Evolutionary conservation across 2,329 filamentous ascomycete genomes (phyloP).

Genomic region (Lasiodiplodia sp.): DNA sequence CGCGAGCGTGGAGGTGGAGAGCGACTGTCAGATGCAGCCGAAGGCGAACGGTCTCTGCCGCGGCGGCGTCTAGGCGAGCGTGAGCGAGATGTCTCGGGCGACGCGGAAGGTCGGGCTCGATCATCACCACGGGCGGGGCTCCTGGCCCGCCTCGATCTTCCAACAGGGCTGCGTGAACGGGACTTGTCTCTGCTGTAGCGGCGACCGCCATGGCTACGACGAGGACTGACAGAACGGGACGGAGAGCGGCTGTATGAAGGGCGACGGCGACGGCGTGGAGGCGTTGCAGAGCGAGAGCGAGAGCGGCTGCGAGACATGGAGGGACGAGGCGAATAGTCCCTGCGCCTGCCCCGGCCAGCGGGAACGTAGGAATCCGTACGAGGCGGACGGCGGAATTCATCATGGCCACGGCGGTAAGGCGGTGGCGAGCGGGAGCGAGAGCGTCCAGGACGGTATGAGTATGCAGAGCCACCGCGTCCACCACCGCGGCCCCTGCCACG

Average conservation of each 20-base stretch:
- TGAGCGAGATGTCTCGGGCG: slow-evolving; percentile 62
- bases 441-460: slow-evolving; percentile 56
- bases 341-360: slow-evolving; percentile 47
- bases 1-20: slow-evolving; percentile 41
- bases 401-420: slow-evolving; percentile 57
- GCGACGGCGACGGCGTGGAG: slow-evolving; percentile 42
- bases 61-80: slow-evolving; percentile 59
- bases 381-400: slow-evolving; percentile 52
- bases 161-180: slow-evolving; percentile 39
- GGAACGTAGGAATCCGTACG: slow-evolving; percentile 67
- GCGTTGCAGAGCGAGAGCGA: slow-evolving; percentile 48
- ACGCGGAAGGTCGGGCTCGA: slow-evolving; percentile 58
- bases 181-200: slow-evolving; percentile 38
- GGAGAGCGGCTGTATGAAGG: slow-evolving; percentile 28
- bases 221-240: slow-evolving; percentile 30
- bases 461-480: slow-evolving; percentile 56
- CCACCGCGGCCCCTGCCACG: slow-evolving; percentile 50
- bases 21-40: slow-evolving; percentile 34
- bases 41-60: slow-evolving; percentile 49
- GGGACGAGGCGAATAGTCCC: slow-evolving; percentile 45
- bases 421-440: slow-evolving; percentile 61
- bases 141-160: slow-evolving; percentile 36
- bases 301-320: slow-evolving; percentile 33
- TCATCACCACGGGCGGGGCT: slow-evolving; percentile 46
- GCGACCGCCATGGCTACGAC: slow-evolving; percentile 23